Percentiles rank a stretch among this genome's conserved stretches.
phyloP scores from a whole-genome alignment of 2,329 filamentous ascomycete species.

The Ascochyta koolunga region DNA sequence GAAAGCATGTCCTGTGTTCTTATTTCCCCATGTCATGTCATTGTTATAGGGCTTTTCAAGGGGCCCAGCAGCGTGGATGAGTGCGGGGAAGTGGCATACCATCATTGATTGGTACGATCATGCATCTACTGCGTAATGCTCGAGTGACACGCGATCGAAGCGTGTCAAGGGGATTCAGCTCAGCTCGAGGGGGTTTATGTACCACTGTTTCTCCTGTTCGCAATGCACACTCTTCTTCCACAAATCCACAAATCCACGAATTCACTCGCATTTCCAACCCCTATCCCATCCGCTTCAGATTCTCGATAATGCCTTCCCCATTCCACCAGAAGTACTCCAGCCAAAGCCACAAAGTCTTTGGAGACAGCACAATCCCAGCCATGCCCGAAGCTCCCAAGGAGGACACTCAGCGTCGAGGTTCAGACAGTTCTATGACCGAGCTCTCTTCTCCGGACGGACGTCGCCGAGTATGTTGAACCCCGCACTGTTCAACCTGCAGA shows the following conservation, averaged over 20 bases:
- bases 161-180: slow-evolving; percentile 12
- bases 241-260: not conserved
- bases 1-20: slow-evolving; percentile 1
- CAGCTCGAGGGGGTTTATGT: slow-evolving; percentile 29
- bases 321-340: slow-evolving; percentile 48
- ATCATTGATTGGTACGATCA: slow-evolving; percentile 46
- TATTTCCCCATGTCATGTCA: slow-evolving; percentile 23
- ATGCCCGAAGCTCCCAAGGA: slow-evolving; percentile 45
- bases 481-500: too few relatives aligned
- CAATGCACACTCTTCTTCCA: not conserved
- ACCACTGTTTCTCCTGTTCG: not conserved
- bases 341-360: slow-evolving; percentile 42
- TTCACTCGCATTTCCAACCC: not conserved
- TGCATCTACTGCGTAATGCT: slow-evolving; percentile 39
- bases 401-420: slow-evolving; percentile 39
- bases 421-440: slow-evolving; percentile 35
- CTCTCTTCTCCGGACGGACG: slow-evolving; percentile 31
- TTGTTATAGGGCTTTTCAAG: slow-evolving; percentile 29
- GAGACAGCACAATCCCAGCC: slow-evolving; percentile 31
- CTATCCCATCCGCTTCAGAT: too few relatives aligned
- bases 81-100: slow-evolving; percentile 41
- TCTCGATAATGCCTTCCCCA: slow-evolving; percentile 42
- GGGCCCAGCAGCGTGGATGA: slow-evolving; percentile 30
- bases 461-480: slow-evolving; percentile 31
- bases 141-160: slow-evolving; percentile 34